phyloP scores from a whole-genome alignment of 192 early-diverging fungal genomes.

The Rhizophagus sp. region DNA sequence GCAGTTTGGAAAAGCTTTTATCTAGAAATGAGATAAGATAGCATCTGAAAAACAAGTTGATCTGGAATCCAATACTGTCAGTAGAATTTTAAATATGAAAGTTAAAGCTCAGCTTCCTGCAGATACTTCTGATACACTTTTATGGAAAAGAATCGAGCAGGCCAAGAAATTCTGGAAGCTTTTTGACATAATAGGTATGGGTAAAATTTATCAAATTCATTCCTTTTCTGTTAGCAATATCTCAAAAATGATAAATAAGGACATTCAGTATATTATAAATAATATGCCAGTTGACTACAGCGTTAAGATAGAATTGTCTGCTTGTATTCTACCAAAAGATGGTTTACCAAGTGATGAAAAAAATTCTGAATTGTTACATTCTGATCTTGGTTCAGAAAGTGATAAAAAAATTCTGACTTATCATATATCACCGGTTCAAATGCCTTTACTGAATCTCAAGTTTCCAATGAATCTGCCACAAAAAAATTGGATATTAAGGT shows the following conservation, averaged over 20 bases:
- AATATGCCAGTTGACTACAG: slow-evolving; percentile 13
- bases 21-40: slow-evolving; percentile 13
- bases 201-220: slow-evolving; percentile 16
- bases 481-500: too few relatives aligned
- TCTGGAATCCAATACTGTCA: slow-evolving; percentile 3
- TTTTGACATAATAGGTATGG: slow-evolving; percentile 5
- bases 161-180: slow-evolving; percentile 12
- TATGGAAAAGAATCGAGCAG: background rate
- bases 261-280: background rate
- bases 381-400: background rate
- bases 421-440: too few relatives aligned
- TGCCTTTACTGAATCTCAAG: too few relatives aligned
- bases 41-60: slow-evolving; percentile 26
- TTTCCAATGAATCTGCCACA: too few relatives aligned
- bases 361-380: background rate
- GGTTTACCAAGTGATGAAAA: background rate
- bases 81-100: slow-evolving; percentile 22
- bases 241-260: background rate
- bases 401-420: background rate
- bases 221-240: slow-evolving; percentile 13
- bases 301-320: background rate
- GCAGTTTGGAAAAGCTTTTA: slow-evolving; percentile 22
- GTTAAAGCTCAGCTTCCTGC: slow-evolving; percentile 2
- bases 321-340: too few relatives aligned
- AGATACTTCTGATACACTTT: slow-evolving; percentile 14